Evolutionary conservation across 2,329 filamentous ascomycete genomes (phyloP), one percentile per base, ranked within the genome.

Genomic region (Colletotrichum orchidophilum): DNA sequence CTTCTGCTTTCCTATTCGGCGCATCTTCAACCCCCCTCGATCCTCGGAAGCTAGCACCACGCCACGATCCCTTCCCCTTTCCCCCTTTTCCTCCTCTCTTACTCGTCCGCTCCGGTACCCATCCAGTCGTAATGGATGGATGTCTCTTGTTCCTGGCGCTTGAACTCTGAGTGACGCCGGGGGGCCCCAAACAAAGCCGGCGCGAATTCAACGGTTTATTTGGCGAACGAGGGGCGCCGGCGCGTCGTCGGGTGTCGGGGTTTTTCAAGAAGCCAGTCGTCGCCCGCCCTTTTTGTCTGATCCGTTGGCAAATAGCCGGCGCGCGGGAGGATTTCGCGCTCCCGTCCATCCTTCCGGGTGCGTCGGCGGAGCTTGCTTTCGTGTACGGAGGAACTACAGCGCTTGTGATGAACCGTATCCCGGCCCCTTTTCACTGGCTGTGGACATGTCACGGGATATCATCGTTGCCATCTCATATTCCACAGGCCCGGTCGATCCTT

Each of bases 1-100:
- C 65, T 70, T 75, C 66, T 67, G 62, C 27, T 58, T 67, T 75
- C 52, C 68, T 54, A 77, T 77, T 77, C 73, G 75, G 67, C 70
- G 35, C 35, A n/a, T 27, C 26, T 53, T 31, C 31, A 9, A 13
- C 21, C 60, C 39, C 60, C 39, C 54, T 35, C 21, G 24, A 42
- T 15, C 49, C 12, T 54, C 49, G 5, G 24, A 55, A 63, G 18
- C 61, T 63, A 55, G 33, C 31, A 63, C 61, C 61, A 1, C 61
- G 31, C 26, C 61, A 54, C 33, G 50, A 50, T 55, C 58, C 58
- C 42, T 9, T 26, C 11, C 31, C 29, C 60, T 18, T 13, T 33
- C 31, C 31, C 12, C 12, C 31, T 33, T 11, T 11, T 18, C 18
- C 39, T 18, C 7, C 39, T 46, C 18, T 55, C 24, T 53, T 8